A percentile compares a stretch with the other conserved stretches of the same genome.
These are phyloP conservation scores for Knufia fluminis DNA, from an alignment of 2,329 filamentous ascomycete species.

Conservation along the genomic window DNA sequence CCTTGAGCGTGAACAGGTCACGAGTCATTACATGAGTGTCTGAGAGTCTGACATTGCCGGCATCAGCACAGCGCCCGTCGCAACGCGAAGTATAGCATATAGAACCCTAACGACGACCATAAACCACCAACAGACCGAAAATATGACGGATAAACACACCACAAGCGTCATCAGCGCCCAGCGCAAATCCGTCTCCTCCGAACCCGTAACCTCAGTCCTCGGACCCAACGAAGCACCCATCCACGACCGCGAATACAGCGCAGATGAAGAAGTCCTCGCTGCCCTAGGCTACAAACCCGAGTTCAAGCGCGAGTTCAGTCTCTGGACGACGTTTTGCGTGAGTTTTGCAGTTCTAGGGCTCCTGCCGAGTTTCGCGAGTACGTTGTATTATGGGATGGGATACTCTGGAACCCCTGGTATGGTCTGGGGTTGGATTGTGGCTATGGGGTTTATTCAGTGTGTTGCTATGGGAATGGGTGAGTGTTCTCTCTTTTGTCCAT, in stretches of 20 bases:
- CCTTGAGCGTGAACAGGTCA: neutral
- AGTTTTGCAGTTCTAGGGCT: constrained; percentile 64
- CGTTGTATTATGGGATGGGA: constrained; percentile 60
- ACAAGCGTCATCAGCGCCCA: neutral
- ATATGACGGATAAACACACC: neutral
- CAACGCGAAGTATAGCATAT: neutral
- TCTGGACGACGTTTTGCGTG: constrained; percentile 67
- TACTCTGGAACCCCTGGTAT: constrained; percentile 52
- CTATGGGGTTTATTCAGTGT: constrained; percentile 62
- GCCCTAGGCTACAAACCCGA: constrained; percentile 52
- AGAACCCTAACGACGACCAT: neutral
- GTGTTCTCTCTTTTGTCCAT: neutral
- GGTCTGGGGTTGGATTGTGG: constrained; percentile 68
- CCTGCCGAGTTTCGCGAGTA: constrained; percentile 62
- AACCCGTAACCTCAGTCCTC: constrained; percentile 46
- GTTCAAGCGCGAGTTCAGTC: constrained; percentile 61
- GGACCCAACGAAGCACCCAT: constrained; percentile 41
- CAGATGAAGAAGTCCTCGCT: constrained; percentile 53
- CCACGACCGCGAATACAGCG: constrained; percentile 36
- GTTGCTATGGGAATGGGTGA: constrained; percentile 53
- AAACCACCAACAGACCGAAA: neutral
- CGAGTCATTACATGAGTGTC: neutral
- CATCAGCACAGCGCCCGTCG: neutral
- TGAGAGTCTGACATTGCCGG: neutral
- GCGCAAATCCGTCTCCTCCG: constrained; percentile 35